Conservation (phyloP, 2,329 filamentous ascomycete genomes). For the Verticillium dahliae region DNA sequence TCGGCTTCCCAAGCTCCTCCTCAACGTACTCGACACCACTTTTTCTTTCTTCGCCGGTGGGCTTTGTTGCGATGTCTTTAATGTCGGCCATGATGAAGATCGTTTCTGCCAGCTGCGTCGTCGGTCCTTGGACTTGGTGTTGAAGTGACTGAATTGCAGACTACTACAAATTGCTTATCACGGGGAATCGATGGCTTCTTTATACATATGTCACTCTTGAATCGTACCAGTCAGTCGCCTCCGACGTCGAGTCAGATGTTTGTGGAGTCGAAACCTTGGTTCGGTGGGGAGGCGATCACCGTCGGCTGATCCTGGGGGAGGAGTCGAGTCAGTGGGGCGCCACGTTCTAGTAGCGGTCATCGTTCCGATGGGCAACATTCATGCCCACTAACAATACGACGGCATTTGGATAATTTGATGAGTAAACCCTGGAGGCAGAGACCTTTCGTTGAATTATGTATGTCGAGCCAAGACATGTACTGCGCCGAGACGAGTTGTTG, state of each 20-base stretch:
- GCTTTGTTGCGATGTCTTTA: background rate
- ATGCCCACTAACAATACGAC: too few species aligned
- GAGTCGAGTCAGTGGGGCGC: background rate
- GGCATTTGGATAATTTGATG: too few species aligned
- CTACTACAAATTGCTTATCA: background rate
- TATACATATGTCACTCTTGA: background rate
- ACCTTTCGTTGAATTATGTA: background rate
- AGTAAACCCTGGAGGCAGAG: background rate
- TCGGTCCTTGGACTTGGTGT: background rate
- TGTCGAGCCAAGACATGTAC: too few species aligned
- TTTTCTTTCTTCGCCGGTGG: background rate
- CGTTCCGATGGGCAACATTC: background rate
- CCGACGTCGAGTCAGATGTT: background rate
- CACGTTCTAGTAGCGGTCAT: background rate
- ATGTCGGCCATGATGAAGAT: slow-evolving; percentile 1
- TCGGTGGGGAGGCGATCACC: background rate
- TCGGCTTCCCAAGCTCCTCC: slow-evolving; percentile 9
- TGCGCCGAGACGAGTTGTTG: too few species aligned
- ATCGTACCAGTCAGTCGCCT: background rate
- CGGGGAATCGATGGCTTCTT: background rate
- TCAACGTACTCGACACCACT: slow-evolving; percentile 13
- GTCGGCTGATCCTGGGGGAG: background rate
- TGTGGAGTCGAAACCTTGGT: background rate
- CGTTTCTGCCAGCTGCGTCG: background rate
- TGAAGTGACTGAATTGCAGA: background rate